Evolutionary conservation across 805 yeast genomes (phyloP).

Genomic region (Candida namnaoensis): DNA sequence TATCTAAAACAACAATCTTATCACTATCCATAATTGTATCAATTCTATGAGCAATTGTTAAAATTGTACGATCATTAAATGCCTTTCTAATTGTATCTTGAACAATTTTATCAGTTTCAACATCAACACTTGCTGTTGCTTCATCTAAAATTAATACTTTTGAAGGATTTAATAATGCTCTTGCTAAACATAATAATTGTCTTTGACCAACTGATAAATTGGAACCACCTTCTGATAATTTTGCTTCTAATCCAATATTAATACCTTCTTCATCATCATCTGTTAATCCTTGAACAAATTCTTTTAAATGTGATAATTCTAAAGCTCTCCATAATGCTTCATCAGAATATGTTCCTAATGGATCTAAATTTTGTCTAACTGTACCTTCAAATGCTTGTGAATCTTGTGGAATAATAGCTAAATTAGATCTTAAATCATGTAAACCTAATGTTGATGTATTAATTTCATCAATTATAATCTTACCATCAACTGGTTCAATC

Average conservation of each 20-base stretch:
- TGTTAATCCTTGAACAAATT: constrained; percentile 48
- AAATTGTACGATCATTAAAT: constrained; percentile 67
- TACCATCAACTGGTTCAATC: constrained; percentile 69
- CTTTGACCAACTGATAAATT: constrained; percentile 74
- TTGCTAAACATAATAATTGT: constrained; percentile 73
- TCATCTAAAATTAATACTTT: constrained; percentile 70
- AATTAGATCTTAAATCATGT: constrained; percentile 62
- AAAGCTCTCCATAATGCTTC: constrained; percentile 79
- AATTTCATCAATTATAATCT: constrained; percentile 62
- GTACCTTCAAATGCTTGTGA: constrained; percentile 89
- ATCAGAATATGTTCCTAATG: constrained; percentile 58
- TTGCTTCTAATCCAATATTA: constrained; percentile 42
- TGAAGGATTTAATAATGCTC: constrained; percentile 61
- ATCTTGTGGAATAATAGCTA: constrained; percentile 90
- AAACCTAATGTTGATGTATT: constrained; percentile 64
- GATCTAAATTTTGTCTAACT: constrained; percentile 80
- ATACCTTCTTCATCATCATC: constrained; percentile 36
- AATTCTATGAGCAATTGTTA: constrained; percentile 80
- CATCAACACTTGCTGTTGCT: constrained; percentile 87
- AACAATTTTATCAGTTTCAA: constrained; percentile 69
- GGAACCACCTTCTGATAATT: constrained; percentile 58
- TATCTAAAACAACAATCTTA: constrained; percentile 64
- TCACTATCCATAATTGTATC: constrained; percentile 81
- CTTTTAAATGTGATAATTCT: constrained; percentile 69
- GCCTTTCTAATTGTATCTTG: constrained; percentile 74